phyloP scores from a whole-genome alignment of 306 rosid genomes.

The Arachis stenosperma region DNA sequence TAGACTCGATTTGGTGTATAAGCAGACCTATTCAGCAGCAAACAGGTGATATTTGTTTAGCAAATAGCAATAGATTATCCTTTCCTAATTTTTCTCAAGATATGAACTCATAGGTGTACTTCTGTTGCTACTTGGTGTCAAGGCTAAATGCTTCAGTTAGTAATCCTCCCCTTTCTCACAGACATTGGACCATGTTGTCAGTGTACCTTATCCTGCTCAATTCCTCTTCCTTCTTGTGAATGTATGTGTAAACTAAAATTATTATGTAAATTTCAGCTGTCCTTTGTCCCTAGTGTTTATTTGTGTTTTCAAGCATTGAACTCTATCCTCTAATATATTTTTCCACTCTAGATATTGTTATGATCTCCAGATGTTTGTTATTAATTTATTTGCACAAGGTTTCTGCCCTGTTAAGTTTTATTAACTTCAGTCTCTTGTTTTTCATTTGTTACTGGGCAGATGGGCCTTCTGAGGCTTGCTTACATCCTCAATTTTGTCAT shows the following conservation, averaged over 20 bases:
- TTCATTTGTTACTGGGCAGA: constrained; percentile 41
- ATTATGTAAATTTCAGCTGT: not conserved
- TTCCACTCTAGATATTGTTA: constrained; percentile 21
- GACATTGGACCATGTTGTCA: not conserved
- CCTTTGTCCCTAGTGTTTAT: not conserved
- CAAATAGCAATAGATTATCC: not conserved
- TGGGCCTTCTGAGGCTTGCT: constrained; percentile 49
- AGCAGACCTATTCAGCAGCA: not conserved
- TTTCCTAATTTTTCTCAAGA: no score
- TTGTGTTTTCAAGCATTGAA: not conserved
- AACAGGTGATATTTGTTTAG: not conserved
- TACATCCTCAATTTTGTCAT: constrained; percentile 50
- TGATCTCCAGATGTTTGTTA: constrained; percentile 16
- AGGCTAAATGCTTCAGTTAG: not conserved
- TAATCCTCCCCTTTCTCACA: not conserved
- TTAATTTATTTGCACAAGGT: not conserved
- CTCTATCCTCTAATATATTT: constrained; percentile 14
- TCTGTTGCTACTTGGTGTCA: no score
- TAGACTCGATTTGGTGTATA: not conserved
- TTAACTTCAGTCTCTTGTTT: constrained; percentile 26
- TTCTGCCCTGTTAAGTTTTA: not conserved
- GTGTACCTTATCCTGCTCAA: not conserved
- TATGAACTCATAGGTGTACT: not conserved
- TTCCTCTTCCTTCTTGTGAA: not conserved
- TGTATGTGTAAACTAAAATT: not conserved